Percentiles rank a stretch among this genome's conserved stretches.
These are phyloP conservation scores for Ogataea degrootiae DNA, from an alignment of 805 yeast genomes.

Conservation along the genomic window DNA sequence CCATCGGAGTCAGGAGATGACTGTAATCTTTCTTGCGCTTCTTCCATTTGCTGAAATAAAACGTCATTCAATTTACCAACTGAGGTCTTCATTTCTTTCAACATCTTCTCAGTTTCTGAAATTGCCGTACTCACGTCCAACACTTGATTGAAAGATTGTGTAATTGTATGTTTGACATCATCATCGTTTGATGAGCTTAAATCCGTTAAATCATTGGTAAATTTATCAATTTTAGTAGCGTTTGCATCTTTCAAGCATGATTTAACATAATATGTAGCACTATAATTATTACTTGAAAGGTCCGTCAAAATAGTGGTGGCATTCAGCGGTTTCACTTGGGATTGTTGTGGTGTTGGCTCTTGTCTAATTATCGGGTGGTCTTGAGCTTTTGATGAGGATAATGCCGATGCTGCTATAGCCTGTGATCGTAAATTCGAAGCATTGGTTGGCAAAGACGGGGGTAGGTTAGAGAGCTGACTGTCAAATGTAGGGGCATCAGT, in stretches of 20 bases:
- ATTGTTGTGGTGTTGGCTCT: neutral
- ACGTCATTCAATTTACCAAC: conserved; percentile 58
- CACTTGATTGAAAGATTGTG: conserved; percentile 59
- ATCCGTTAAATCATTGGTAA: conserved; percentile 48
- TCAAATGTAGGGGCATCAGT: conserved; percentile 9
- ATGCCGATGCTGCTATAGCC: neutral
- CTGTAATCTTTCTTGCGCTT: conserved; percentile 17
- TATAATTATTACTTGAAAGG: conserved; percentile 37
- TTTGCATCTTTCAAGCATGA: conserved; percentile 56
- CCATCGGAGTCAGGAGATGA: conserved; percentile 15
- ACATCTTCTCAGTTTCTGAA: conserved; percentile 56
- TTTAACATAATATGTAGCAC: conserved; percentile 45
- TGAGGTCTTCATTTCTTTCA: conserved; percentile 55
- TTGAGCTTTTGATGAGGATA: neutral
- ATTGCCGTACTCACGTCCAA: conserved; percentile 57
- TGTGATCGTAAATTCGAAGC: neutral
- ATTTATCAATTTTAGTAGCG: conserved; percentile 68
- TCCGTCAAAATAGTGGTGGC: conserved; percentile 29
- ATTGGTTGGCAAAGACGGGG: conserved; percentile 11
- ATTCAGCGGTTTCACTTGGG: conserved; percentile 2
- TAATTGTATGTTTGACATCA: conserved; percentile 55
- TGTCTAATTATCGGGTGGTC: neutral
- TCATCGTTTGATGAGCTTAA: conserved; percentile 47
- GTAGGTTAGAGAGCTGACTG: neutral
- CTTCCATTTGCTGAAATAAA: conserved; percentile 38